Evolutionary conservation across 139 green algal species (phyloP).

Genomic region (Yamagishiella unicocca): DNA sequence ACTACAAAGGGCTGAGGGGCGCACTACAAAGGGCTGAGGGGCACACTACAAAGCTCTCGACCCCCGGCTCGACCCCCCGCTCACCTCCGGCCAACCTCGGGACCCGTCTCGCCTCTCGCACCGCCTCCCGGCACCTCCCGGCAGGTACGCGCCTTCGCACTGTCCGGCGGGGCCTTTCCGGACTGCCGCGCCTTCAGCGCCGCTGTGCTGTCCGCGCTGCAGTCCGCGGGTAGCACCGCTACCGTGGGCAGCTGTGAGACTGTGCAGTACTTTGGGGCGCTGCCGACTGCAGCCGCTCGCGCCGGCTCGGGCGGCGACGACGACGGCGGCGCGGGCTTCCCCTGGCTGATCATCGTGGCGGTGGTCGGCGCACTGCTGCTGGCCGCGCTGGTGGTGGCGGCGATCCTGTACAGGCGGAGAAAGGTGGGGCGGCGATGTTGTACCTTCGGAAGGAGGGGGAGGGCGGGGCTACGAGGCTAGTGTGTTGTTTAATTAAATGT

Average conservation of each 20-base stretch:
- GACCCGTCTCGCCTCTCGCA: too few species aligned
- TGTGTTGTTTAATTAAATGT: too few species aligned
- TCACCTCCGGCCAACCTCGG: too few species aligned
- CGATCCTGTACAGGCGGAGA: neutral
- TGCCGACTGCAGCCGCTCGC: neutral
- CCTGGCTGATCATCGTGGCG: neutral
- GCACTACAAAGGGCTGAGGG: too few species aligned
- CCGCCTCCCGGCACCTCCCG: too few species aligned
- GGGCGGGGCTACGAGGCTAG: too few species aligned
- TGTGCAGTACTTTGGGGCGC: neutral
- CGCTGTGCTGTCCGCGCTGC: neutral
- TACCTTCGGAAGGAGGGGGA: too few species aligned
- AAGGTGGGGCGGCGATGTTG: too few species aligned
- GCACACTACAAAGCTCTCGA: too few species aligned
- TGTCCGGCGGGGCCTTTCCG: neutral
- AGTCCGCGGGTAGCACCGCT: neutral
- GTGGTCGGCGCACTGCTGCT: constrained; percentile 15
- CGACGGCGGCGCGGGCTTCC: neutral
- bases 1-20: too few species aligned
- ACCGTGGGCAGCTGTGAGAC: neutral
- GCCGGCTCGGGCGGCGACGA: neutral
- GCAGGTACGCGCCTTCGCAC: constrained; percentile 1
- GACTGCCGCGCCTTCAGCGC: constrained; percentile 11
- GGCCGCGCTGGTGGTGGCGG: neutral
- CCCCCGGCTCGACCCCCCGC: too few species aligned